Conservation (phyloP, 2,329 filamentous ascomycete species). For the Aspergillus fijiensis region DNA sequence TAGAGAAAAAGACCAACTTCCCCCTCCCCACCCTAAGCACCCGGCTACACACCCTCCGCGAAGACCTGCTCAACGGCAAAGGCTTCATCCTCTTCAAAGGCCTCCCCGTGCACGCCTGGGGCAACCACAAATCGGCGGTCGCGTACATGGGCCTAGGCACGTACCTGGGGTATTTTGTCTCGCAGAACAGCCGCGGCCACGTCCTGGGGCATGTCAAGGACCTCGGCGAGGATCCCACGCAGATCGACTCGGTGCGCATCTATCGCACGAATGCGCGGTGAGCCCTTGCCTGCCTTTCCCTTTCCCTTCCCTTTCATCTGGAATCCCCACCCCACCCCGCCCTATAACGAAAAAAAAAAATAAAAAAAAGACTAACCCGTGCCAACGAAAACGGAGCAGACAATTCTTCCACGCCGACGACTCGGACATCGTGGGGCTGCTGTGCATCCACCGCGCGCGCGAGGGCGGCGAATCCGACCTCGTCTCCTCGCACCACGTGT, state of each 20-base stretch:
- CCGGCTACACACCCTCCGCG: conserved; percentile 57
- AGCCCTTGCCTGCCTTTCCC: background rate
- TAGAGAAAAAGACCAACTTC: conserved; percentile 53
- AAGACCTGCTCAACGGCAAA: conserved; percentile 76
- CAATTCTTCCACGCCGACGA: conserved; percentile 88
- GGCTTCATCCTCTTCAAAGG: conserved; percentile 89
- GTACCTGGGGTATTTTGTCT: conserved; percentile 83
- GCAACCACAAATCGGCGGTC: conserved; percentile 73
- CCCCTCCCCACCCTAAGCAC: conserved; percentile 56
- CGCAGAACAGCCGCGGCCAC: conserved; percentile 80
- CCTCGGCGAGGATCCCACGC: conserved; percentile 73
- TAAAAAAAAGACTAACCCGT: no score
- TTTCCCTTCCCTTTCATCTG: no score
- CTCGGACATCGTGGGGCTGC: conserved; percentile 75
- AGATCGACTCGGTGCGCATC: conserved; percentile 85
- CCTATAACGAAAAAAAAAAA: no score
- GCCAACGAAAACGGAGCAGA: conserved; percentile 30
- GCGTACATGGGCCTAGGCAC: conserved; percentile 90
- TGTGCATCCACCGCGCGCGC: conserved; percentile 74
- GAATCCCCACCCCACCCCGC: no score
- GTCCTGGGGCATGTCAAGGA: conserved; percentile 89
- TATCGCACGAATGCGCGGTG: conserved; percentile 78
- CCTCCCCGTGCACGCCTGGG: conserved; percentile 74
- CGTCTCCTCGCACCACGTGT: conserved; percentile 74
- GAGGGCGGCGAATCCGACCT: conserved; percentile 85